Evolutionary conservation across 345 rosid species (phyloP).

Genomic region (Arabis alpina): DNA sequence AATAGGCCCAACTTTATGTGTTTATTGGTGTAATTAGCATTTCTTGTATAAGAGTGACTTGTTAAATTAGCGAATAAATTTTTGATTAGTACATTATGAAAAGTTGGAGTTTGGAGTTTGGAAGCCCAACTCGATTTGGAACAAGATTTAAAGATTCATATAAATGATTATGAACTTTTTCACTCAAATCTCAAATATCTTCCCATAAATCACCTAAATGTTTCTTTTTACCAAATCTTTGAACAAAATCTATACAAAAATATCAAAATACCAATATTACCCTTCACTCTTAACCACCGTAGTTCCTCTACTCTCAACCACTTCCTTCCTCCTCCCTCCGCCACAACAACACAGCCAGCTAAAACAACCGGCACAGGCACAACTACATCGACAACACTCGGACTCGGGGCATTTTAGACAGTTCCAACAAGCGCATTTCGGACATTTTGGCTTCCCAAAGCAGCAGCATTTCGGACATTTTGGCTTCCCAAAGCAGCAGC

Average conservation of each 20-base stretch:
- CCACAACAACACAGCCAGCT: conserved; percentile 53
- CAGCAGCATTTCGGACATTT: conserved; percentile 37
- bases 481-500: conserved; percentile 24
- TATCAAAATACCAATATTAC: conserved; percentile 28
- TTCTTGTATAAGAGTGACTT: too few relatives aligned
- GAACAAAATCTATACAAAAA: conserved; percentile 38
- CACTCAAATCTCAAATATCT: conserved; percentile 21
- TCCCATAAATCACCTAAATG: conserved; percentile 25
- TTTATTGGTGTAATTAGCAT: too few relatives aligned
- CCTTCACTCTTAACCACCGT: conserved; percentile 29
- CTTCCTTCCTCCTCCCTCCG: conserved; percentile 28
- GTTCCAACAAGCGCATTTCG: conserved; percentile 43
- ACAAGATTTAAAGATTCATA: neutral
- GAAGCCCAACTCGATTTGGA: too few relatives aligned
- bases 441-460: conserved; percentile 48
- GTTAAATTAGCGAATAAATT: too few relatives aligned
- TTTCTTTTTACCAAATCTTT: conserved; percentile 17
- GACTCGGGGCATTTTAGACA: conserved; percentile 21
- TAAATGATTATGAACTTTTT: conserved; percentile 12
- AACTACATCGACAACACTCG: conserved; percentile 20
- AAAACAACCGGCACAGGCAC: conserved; percentile 43
- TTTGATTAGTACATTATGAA: too few relatives aligned
- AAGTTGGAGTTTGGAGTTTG: too few relatives aligned
- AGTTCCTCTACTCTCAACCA: conserved; percentile 22
- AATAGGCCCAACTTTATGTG: too few relatives aligned